Base-by-base conservation (phyloP, 2,329 filamentous ascomycete species). In the Pseudocercospora pini-densiflorae region DNA sequence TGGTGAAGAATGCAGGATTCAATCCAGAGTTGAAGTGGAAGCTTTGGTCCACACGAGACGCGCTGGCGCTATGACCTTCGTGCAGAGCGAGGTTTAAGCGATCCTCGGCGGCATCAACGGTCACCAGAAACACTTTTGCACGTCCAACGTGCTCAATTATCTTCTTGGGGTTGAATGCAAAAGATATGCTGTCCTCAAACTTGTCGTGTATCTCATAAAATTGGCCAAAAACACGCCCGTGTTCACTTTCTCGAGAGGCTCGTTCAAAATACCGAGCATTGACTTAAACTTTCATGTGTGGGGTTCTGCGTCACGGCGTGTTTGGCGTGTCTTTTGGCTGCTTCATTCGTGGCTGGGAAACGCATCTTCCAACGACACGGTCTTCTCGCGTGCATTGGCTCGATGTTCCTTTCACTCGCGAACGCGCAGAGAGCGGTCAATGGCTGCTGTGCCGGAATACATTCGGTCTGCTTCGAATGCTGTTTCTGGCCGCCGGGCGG, bases 291-390 rank as follows among this genome's bases (percentile, higher is more conserved):
- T 33, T 55, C 51, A 31, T 31, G 51, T 55, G 51, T 55, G 51
- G 51, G 51, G 27, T 19, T 55, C 51, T 55, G 51, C 51, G 51
- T 55, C 51, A 55, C 51, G 10, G 27, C 24, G 23, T 27, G 12
- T 54, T 54, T 54, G 49, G 49, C 54, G 54, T 58, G 54, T 40
- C 33, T 21, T 40, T n/a, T 58, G 54, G 54, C 55, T 58, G 55
- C 31, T 58, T 19, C 31, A 40, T 40, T 43, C 33, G 31, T 55
- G 51, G 51, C 51, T 55, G 51, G 51, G 51, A 55, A 55, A 19
- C n/a, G 27, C 53, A 33, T 27, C 24, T 55, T 55, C n/a, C 53
- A 55, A 31, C 23, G 24, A 33, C 53, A 55, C 53, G 53, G 21
- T 55, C 27, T 55, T 31, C 27, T 21, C 53, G 53, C 53, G 23